These are phyloP conservation scores for Pythium plurisporium DNA, from an alignment of 352 stramenopile genomes.

Conservation along the genomic window DNA sequence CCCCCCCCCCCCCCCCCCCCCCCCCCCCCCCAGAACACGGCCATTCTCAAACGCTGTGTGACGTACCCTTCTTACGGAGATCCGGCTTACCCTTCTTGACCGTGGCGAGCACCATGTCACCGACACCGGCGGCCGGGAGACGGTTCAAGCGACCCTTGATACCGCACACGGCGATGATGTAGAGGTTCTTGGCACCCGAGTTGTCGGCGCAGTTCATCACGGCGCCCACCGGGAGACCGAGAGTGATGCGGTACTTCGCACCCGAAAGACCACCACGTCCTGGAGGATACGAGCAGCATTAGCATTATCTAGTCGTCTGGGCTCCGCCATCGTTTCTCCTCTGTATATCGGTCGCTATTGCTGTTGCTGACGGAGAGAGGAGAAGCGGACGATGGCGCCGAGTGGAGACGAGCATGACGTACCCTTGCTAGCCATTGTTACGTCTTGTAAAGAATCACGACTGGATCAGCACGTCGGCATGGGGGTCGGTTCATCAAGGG, in stretches of 20 bases:
- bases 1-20: not conserved
- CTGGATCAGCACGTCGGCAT: slow-evolving; percentile 37
- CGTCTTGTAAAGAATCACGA: slow-evolving; percentile 84
- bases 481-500: too few relatives aligned
- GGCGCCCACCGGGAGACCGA: slow-evolving; percentile 97
- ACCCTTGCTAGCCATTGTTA: slow-evolving; percentile 81
- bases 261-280: slow-evolving; percentile 95
- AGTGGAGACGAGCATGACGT: slow-evolving; percentile 25
- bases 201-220: slow-evolving; percentile 99
- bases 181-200: slow-evolving; percentile 99
- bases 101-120: slow-evolving; percentile 99
- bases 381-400: not conserved
- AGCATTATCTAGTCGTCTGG: not conserved
- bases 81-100: slow-evolving; percentile 99
- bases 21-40: not conserved
- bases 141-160: slow-evolving; percentile 99
- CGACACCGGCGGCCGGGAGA: slow-evolving; percentile 96
- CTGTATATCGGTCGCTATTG: too few relatives aligned
- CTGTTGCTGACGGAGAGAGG: slow-evolving; percentile 1
- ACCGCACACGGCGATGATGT: slow-evolving; percentile 99
- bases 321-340: not conserved
- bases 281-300: slow-evolving; percentile 16
- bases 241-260: slow-evolving; percentile 99
- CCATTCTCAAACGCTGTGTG: not conserved
- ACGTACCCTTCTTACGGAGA: slow-evolving; percentile 97